Base-by-base conservation (phyloP, 106 monocot genomes). In the Narthecium ossifragum region DNA sequence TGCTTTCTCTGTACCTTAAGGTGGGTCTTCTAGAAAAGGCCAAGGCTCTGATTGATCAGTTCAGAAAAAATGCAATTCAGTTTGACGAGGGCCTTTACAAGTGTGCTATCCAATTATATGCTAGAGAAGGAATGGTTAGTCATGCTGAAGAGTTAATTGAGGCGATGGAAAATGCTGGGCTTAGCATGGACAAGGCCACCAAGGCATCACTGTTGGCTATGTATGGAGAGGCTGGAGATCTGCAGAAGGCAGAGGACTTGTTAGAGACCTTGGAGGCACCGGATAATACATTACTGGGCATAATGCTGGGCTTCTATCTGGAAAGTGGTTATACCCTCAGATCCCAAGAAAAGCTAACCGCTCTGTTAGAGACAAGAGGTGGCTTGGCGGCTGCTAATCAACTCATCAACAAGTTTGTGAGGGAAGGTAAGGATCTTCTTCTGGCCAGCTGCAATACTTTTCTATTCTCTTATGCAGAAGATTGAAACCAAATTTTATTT, bases 11-110 rank as follows among this genome's bases (percentile, higher is more conserved):
- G 31, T 98, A 98, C 59, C 34, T 71, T 45, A 87, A 59, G 62
- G 29, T 91, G 56, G 81, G 69, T 28, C 64, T 84, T 65, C 46
- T 87, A 41, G 98, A 98, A 30, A 98, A 91, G 67, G 86, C 98
- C 28, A 84, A 75, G 59, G 74, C 43, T 51, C 73, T 91, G 8
- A 55, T 91, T 64, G 38, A 59, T 61, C 76, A 76, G 17, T 79
- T 91, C 18, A 82, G 71, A 66, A 67, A 67, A 38, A 51, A 84
- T 38, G 63, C 72, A 45, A 64, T 84, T 1, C 54, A 69, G 23
- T 72, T 86, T 75, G 84, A 91, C 70, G 76, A 84, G 58, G 47
- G 66, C 33, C 83, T 91, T 36, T 98, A 72, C 65, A 68, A 63
- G 56, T 77, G 73, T 14, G 67, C 75, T 55, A 54, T 98, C 57